Percentiles rank a stretch among this genome's conserved stretches.
Evolutionary conservation across 2,329 filamentous ascomycete species (phyloP).

Genomic region (Ophiocordyceps robertsii): DNA sequence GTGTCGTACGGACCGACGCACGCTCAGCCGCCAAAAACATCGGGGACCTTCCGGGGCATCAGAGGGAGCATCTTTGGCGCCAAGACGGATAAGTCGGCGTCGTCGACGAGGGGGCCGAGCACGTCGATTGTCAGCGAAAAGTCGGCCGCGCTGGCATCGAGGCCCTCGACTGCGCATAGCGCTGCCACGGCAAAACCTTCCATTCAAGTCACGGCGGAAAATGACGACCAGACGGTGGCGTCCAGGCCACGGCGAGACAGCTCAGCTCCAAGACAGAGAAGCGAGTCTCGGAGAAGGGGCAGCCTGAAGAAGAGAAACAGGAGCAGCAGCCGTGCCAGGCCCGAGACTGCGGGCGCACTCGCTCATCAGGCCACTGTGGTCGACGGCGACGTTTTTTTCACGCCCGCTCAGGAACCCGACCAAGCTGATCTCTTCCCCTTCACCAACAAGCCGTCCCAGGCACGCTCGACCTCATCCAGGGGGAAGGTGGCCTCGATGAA

Average conservation of each 20-base stretch:
- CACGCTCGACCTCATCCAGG: constrained; percentile 26
- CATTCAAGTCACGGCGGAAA: constrained; percentile 65
- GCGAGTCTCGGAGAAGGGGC: constrained; percentile 33
- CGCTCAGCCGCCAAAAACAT: constrained; percentile 52
- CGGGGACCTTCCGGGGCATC: constrained; percentile 56
- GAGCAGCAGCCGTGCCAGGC: constrained; percentile 32
- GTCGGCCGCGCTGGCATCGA: constrained; percentile 12
- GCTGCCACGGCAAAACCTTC: constrained; percentile 41
- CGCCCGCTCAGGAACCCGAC: constrained; percentile 27
- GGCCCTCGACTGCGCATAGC: constrained; percentile 29
- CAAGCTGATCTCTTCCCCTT: constrained; percentile 31
- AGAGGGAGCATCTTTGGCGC: constrained; percentile 67
- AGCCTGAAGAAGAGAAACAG: constrained; percentile 40
- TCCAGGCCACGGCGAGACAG: constrained; percentile 20
- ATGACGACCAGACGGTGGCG: constrained; percentile 19
- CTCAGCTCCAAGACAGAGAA: constrained; percentile 24
- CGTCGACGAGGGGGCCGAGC: constrained; percentile 27
- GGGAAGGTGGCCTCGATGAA: constrained; percentile 30
- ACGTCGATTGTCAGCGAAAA: constrained; percentile 22
- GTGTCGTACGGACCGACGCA: constrained; percentile 24
- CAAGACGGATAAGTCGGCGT: constrained; percentile 30
- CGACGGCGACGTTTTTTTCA: constrained; percentile 38
- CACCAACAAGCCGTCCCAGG: constrained; percentile 23
- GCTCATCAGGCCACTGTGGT: constrained; percentile 26
- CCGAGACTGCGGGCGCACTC: constrained; percentile 26